Percentiles rank a stretch among this genome's conserved stretches.
Conservation (phyloP, 1,139 yeast genomes). For the Pichia sp. region DNA sequence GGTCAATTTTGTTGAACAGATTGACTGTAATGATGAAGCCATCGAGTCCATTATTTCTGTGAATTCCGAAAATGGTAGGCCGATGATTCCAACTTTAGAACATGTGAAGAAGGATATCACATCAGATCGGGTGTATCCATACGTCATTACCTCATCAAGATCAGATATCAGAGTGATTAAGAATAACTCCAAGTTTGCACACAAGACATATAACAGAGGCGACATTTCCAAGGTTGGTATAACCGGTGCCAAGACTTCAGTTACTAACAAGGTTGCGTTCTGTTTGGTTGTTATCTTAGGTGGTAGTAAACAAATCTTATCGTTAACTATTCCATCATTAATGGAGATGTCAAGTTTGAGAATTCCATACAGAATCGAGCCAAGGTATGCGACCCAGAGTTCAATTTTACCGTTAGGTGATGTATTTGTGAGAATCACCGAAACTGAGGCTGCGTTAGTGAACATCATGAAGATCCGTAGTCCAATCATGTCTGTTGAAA, state of each 20-base stretch:
- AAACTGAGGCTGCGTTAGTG: slow-evolving; percentile 55
- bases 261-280: slow-evolving; percentile 28
- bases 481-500: slow-evolving; percentile 33
- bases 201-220: slow-evolving; percentile 43
- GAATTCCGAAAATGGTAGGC: slow-evolving; percentile 54
- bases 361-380: slow-evolving; percentile 42
- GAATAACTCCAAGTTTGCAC: slow-evolving; percentile 61
- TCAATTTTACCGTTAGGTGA: slow-evolving; percentile 72
- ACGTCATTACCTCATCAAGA: slow-evolving; percentile 54
- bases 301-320: slow-evolving; percentile 38
- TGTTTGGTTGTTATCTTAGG: slow-evolving; percentile 30
- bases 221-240: slow-evolving; percentile 62
- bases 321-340: slow-evolving; percentile 53
- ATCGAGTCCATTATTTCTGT: slow-evolving; percentile 59
- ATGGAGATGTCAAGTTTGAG: slow-evolving; percentile 42
- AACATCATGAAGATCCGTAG: slow-evolving; percentile 38
- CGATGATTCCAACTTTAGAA: slow-evolving; percentile 62
- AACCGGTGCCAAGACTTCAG: slow-evolving; percentile 37
- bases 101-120: slow-evolving; percentile 42
- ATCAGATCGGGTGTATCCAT: slow-evolving; percentile 45
- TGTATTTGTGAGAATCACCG: slow-evolving; percentile 56
- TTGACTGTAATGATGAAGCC: slow-evolving; percentile 48
- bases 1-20: slow-evolving; percentile 52
- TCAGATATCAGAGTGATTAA: slow-evolving; percentile 65
- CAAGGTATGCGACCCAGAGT: slow-evolving; percentile 41